Base-by-base conservation (phyloP, 805 yeast genomes). In the Komagataella populi region DNA sequence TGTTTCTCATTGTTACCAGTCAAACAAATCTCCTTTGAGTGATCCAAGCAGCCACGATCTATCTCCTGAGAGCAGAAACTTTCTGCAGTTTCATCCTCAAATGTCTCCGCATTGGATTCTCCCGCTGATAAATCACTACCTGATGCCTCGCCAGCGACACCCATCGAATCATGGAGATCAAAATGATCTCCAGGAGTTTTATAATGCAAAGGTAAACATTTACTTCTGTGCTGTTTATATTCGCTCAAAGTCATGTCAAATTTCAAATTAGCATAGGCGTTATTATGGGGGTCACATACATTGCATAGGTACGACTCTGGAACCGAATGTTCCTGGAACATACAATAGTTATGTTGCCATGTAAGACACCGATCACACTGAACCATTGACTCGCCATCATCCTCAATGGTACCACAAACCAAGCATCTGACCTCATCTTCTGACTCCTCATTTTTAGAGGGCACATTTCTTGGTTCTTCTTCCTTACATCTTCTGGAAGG, bases 281-380 rank as follows among this genome's bases (percentile, higher is more conserved):
- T 50, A 47, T 60, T 60, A 1, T 56, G 49, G 0, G 77, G 74
- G 55, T 68, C 71, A 62, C 89, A 83, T 22, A 71, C 64, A 57
- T 76, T 72, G 65, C 90, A 83, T 18, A 57, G 55, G 60, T 83
- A 82, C 10, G 59, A 55, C 8, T 73, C 66, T 3, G 85, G 84
- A 1, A 74, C 61, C 30, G 59, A 60, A 36, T 67, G 63, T 6
- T 67, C 61, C 47, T 72, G 79, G 23, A 82, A 73, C 76, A 82
- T 71, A 63, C 90, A 84, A 51, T 60, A 66, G 36, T 77, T 74
- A 59, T 84, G 90, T 60, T 84, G 89, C 89, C 89, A 84, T 2
- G 87, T 76, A 47, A 71, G 63, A 60, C 90, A 84, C 6, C 64
- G 57, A 23, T 80, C 87, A 64, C 90, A 84, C 58, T 79, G 80